Evolutionary conservation across 805 yeast genomes (phyloP), one percentile per base, ranked within the genome.

Genomic region (Cyberlindnera suaveolens): DNA sequence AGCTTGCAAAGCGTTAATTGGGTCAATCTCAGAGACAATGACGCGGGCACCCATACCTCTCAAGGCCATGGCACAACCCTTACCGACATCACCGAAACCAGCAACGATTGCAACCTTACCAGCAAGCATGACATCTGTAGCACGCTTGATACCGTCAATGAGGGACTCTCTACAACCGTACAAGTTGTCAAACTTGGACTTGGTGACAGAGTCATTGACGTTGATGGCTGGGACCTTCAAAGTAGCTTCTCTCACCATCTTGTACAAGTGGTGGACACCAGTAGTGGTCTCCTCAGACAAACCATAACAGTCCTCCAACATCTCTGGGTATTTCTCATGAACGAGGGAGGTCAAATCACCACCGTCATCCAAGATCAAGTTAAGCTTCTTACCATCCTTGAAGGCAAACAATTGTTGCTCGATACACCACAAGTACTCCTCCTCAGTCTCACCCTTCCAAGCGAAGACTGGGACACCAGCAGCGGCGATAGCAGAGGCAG

Each of bases 391-490:
- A 70, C 78, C 82, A 71, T 90, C 96, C 78, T 91, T 91, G 91
- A 91, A 91, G 52, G 98, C 86, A 65, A 85, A 89, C 71, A 91
- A 83, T 79, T 93, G 98, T 78, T 91, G 98, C 78, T 93, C 97
- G 62, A 91, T 87, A 81, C 99, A 91, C 99, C 99, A 91, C 66
- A 80, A 67, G 82, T 91, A 93, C 78, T 91, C 99, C 78, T 91
- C 98, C 74, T 91, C 99, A 71, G 98, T 88, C 82, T 91, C 98
- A 70, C 99, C 98, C 81, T 91, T 91, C 99, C 99, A 91, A 63
- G 99, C 99, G 61, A 88, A 91, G 56, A 91, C 99, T 66, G 99
- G 98, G 48, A 91, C 95, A 75, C 99, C 99, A 57, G 96, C 71
- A 58, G 98, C 99, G 61, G 99, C 99, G 70, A 91, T 93, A 62